A percentile compares a stretch with the other conserved stretches of the same genome.
Conservation (phyloP, 768 basidiomycete genomes). For the Pleurotus giganteus region DNA sequence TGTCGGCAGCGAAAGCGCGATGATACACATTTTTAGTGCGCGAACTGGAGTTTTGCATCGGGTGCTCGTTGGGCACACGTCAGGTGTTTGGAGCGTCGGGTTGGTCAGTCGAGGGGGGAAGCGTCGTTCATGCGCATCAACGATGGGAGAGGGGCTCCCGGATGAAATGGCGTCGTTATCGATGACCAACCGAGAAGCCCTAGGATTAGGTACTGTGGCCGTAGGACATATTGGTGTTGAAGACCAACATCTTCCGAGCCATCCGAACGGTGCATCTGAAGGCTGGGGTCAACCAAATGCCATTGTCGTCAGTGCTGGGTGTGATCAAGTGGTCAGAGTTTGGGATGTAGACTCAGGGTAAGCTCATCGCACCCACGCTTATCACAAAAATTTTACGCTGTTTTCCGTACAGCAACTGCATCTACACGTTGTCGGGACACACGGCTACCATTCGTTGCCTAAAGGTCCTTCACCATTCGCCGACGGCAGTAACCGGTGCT, state of each 20-base stretch:
- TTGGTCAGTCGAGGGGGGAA: conserved; percentile 69
- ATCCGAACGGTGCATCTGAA: conserved; percentile 62
- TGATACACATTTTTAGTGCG: conserved; percentile 84
- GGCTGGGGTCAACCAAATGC: conserved; percentile 90
- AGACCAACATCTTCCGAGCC: conserved; percentile 39
- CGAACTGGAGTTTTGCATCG: conserved; percentile 71
- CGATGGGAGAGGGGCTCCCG: not conserved
- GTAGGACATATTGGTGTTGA: conserved; percentile 12
- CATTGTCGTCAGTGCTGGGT: conserved; percentile 88
- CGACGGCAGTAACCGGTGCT: conserved; percentile 88
- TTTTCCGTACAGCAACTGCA: conserved; percentile 46
- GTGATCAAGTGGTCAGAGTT: conserved; percentile 87
- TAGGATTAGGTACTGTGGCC: conserved; percentile 36
- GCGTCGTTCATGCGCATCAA: conserved; percentile 20
- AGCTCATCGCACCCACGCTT: conserved; percentile 19
- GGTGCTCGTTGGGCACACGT: conserved; percentile 80
- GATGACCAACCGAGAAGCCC: conserved; percentile 41
- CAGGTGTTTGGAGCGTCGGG: conserved; percentile 91
- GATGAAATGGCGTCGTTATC: conserved; percentile 24
- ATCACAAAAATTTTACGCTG: not conserved
- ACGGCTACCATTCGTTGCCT: conserved; percentile 89
- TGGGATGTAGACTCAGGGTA: conserved; percentile 91
- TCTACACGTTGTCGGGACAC: conserved; percentile 82
- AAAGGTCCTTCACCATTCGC: conserved; percentile 81
- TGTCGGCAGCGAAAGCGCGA: conserved; percentile 82